A percentile compares a stretch with the other conserved stretches of the same genome.
Conservation (phyloP, 257 asterid species). For the Solanum boliviense region DNA sequence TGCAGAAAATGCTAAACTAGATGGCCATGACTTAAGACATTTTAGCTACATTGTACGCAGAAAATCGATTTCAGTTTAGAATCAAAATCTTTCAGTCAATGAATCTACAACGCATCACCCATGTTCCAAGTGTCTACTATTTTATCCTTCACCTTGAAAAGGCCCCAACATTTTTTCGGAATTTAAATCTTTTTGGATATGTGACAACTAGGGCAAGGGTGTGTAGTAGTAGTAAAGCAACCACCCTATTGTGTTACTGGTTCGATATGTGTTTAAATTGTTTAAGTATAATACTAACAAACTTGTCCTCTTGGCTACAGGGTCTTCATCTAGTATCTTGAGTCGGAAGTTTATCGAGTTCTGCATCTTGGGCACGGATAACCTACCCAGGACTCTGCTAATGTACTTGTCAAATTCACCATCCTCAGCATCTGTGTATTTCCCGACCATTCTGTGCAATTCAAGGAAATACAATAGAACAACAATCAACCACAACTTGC, state of each 20-base stretch:
- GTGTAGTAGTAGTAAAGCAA: background rate
- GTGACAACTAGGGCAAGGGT: background rate
- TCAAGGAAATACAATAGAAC: constrained; percentile 56
- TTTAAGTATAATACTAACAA: background rate
- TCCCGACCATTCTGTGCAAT: constrained; percentile 85
- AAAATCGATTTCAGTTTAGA: background rate
- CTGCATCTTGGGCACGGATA: constrained; percentile 68
- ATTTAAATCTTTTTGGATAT: background rate
- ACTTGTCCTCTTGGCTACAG: constrained; percentile 21
- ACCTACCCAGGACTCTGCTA: constrained; percentile 74
- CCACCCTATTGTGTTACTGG: background rate
- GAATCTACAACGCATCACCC: background rate
- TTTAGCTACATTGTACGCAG: background rate
- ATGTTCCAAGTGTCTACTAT: background rate
- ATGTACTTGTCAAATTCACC: constrained; percentile 88
- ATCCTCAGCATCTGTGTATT: constrained; percentile 51
- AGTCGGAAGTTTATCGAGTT: constrained; percentile 71
- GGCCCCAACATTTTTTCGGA: background rate
- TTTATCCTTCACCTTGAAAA: background rate
- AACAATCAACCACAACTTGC: constrained; percentile 59
- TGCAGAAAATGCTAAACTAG: background rate
- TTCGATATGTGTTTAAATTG: background rate
- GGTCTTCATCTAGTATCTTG: constrained; percentile 56
- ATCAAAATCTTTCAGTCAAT: background rate
- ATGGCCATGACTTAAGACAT: background rate